Conservation (phyloP, 2,329 filamentous ascomycete species). For the Fusarium citri region DNA sequence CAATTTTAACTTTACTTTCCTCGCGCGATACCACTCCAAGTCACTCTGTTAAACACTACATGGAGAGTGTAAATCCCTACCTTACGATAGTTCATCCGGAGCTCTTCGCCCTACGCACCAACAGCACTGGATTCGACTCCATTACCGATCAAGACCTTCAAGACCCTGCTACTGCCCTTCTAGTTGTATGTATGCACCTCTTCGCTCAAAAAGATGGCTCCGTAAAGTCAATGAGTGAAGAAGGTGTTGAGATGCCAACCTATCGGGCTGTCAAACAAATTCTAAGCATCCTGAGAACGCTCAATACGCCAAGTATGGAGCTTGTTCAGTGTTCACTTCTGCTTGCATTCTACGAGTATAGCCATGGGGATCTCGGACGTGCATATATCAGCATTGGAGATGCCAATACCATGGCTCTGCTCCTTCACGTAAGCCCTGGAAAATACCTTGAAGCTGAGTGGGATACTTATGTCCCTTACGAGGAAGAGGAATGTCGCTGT, state of each 20-base stretch:
- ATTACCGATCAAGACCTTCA: conserved; percentile 24
- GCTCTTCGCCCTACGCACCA: conserved; percentile 50
- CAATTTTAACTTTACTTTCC: conserved; percentile 54
- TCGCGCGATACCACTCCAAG: conserved; percentile 48
- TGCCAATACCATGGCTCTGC: conserved; percentile 50
- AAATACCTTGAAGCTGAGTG: conserved; percentile 48
- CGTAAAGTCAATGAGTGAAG: conserved; percentile 49
- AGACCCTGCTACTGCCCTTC: conserved; percentile 51
- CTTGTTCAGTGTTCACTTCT: conserved; percentile 55
- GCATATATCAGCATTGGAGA: conserved; percentile 58
- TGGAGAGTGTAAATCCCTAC: conserved; percentile 56
- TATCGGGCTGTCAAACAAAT: conserved; percentile 55
- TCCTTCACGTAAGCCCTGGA: conserved; percentile 52
- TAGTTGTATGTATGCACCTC: conserved; percentile 57
- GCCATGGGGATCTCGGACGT: conserved; percentile 54
- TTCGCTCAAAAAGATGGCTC: conserved; percentile 51
- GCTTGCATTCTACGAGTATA: conserved; percentile 58
- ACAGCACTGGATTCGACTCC: background rate
- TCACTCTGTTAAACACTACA: conserved; percentile 52
- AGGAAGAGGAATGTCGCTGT: conserved; percentile 54
- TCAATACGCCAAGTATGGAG: conserved; percentile 52
- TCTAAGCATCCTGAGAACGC: conserved; percentile 51
- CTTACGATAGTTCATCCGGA: conserved; percentile 55
- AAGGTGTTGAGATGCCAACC: conserved; percentile 48
- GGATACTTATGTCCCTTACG: conserved; percentile 40